Base-by-base conservation (phyloP, 2,329 filamentous ascomycete genomes). In the Fusarium torulosum region DNA sequence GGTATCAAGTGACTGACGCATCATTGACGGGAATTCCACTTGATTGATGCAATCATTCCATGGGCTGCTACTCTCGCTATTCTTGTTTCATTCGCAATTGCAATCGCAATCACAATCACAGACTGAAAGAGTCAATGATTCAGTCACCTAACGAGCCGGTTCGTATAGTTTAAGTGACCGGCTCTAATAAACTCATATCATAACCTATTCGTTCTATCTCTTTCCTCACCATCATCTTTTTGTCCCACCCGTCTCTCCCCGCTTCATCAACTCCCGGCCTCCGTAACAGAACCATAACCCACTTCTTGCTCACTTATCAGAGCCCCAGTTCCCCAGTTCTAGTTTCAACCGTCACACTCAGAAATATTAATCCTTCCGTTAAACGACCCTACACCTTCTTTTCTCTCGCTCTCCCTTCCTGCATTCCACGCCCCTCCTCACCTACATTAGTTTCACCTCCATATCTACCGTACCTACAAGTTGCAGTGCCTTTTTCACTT, bases 1-100 rank as follows among this genome's bases (percentile, higher is more conserved):
- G 54, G 44, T 41, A 66, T 70, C 66, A 69, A 69, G 69, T 73
- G 71, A 73, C 69, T 73, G 71, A 73, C 67, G 69, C 64, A 59
- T 61, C 54, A 50, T 72, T 66, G 71, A 71, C 64, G 56, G 60
- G 54, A 3, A 64, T 44, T 47, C 25, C 45, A 57, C 42, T 44
- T 53, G 44, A 35, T 66, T 53, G 46, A 60, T 58, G 53, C 62
- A 66, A 62, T 68, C 56, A 35, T 37, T 46, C 33, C 44, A 37
- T 31, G 23, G 19, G 31, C 38, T 53, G 38, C 38, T 25, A 20
- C 50, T 41, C 35, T 37, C 35, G 17, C 43, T 21, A 35, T 49
- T 25, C 11, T 38, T 38, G 27, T 29, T 10, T 27, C 11, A 13
- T 20, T 27, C 23, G 6, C 15, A 11, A 31, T 46, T 21, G 27